Conservation (phyloP, 1,284 basidiomycete species). For the Pseudozyma tsukubaensis region DNA sequence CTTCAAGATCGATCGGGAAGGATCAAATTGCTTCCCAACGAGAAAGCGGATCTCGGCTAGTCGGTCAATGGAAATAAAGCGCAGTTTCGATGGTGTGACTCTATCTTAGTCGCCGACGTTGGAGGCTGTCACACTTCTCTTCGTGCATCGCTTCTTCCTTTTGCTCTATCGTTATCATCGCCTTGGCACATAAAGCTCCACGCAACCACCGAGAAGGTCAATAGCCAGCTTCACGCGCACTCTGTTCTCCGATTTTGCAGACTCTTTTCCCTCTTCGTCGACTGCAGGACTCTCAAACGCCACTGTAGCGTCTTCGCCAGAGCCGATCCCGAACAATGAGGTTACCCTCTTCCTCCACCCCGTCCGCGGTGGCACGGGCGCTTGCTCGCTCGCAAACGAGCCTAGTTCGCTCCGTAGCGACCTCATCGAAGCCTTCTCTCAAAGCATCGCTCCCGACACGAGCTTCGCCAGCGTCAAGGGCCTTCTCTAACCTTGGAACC, state of each 20-base stretch:
- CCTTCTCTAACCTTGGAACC: slow-evolving; percentile 11
- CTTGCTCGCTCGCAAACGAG: slow-evolving; percentile 13
- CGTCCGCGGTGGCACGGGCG: slow-evolving; percentile 13
- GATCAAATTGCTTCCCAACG: not conserved
- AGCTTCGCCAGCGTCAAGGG: slow-evolving; percentile 9
- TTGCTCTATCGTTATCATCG: not conserved
- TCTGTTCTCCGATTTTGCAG: too few species aligned
- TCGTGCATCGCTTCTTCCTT: not conserved
- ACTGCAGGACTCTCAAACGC: not conserved
- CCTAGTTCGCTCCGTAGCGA: slow-evolving; percentile 19
- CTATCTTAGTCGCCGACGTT: slow-evolving; percentile 14
- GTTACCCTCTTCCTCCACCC: slow-evolving; percentile 15
- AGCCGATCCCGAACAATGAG: slow-evolving; percentile 8
- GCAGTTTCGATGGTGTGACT: slow-evolving; percentile 29
- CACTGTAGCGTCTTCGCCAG: not conserved
- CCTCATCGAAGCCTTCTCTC: slow-evolving; percentile 14
- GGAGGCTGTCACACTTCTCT: too few species aligned
- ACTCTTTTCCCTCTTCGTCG: not conserved
- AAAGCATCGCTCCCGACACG: slow-evolving; percentile 12
- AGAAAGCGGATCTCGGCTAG: slow-evolving; percentile 18
- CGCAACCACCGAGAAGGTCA: too few species aligned
- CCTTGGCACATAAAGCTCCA: not conserved
- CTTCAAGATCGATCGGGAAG: slow-evolving; percentile 6
- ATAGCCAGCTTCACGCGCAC: too few species aligned
- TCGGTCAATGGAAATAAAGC: slow-evolving; percentile 24